Evolutionary conservation across 2,329 filamentous ascomycete species (phyloP).

Genomic region (Exophiala bonariae): DNA sequence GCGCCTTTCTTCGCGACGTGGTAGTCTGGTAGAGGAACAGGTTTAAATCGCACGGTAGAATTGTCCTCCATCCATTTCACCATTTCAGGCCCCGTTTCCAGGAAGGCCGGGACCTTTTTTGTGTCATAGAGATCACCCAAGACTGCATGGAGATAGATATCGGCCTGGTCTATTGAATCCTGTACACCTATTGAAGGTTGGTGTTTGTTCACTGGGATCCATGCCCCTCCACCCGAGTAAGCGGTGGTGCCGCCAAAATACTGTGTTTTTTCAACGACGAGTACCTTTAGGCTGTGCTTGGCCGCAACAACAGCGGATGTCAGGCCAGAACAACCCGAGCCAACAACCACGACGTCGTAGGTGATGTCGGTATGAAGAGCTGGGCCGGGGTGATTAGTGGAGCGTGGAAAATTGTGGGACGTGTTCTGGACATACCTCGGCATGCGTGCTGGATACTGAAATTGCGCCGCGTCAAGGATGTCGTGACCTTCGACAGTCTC

Average conservation of each 20-base stretch:
- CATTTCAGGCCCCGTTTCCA: slow-evolving; percentile 3
- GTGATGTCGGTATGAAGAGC: not conserved
- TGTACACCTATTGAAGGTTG: slow-evolving; percentile 4
- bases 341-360: slow-evolving; percentile 35
- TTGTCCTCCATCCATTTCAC: slow-evolving; percentile 10
- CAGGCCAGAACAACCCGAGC: slow-evolving; percentile 35
- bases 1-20: slow-evolving; percentile 7
- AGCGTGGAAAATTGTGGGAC: not conserved
- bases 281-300: slow-evolving; percentile 27
- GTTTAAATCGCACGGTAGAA: slow-evolving; percentile 5
- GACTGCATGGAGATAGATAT: slow-evolving; percentile 7
- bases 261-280: slow-evolving; percentile 37
- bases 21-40: slow-evolving; percentile 14
- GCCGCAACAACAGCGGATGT: slow-evolving; percentile 33
- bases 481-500: not conserved
- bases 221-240: slow-evolving; percentile 37
- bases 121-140: slow-evolving; percentile 27
- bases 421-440: slow-evolving; percentile 1
- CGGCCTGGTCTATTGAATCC: slow-evolving; percentile 4
- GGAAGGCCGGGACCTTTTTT: slow-evolving; percentile 27
- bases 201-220: slow-evolving; percentile 36
- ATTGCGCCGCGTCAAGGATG: not conserved
- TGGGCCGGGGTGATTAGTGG: not conserved
- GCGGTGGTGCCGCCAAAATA: slow-evolving; percentile 37
- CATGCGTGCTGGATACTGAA: not conserved